These are phyloP conservation scores for Nepenthes gracilis DNA, from an alignment of 148 eudicot species.

Conservation along the genomic window DNA sequence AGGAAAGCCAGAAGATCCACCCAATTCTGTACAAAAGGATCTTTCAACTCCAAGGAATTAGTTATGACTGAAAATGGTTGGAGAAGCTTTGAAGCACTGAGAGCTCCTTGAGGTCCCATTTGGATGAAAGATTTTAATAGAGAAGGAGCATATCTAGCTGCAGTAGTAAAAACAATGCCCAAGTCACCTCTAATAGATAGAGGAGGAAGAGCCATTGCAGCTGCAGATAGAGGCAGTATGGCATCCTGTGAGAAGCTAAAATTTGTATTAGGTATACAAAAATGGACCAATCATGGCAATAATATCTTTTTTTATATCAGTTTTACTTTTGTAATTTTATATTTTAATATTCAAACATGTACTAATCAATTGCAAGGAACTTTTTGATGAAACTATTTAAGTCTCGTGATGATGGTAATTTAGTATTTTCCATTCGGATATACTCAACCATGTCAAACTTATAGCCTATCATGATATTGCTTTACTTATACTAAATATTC, in stretches of 20 bases:
- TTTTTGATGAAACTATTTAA: too few species aligned
- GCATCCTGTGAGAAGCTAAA: conserved; percentile 48
- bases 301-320: too few species aligned
- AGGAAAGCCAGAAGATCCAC: conserved; percentile 92
- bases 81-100: conserved; percentile 93
- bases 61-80: conserved; percentile 80
- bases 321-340: too few species aligned
- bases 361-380: too few species aligned
- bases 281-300: too few species aligned
- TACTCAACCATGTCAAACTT: too few species aligned
- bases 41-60: conserved; percentile 74
- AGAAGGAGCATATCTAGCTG: conserved; percentile 77
- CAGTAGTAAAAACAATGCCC: conserved; percentile 92
- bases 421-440: too few species aligned
- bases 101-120: conserved; percentile 91
- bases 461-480: too few species aligned
- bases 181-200: conserved; percentile 81
- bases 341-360: too few species aligned
- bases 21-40: conserved; percentile 94
- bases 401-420: too few species aligned
- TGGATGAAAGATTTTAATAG: conserved; percentile 71
- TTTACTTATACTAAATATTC: too few species aligned
- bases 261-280: too few species aligned
- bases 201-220: conserved; percentile 99
- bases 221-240: conserved; percentile 78